Conservation (phyloP, 2,329 filamentous ascomycete species). For the Talaromyces amestolkiae region DNA sequence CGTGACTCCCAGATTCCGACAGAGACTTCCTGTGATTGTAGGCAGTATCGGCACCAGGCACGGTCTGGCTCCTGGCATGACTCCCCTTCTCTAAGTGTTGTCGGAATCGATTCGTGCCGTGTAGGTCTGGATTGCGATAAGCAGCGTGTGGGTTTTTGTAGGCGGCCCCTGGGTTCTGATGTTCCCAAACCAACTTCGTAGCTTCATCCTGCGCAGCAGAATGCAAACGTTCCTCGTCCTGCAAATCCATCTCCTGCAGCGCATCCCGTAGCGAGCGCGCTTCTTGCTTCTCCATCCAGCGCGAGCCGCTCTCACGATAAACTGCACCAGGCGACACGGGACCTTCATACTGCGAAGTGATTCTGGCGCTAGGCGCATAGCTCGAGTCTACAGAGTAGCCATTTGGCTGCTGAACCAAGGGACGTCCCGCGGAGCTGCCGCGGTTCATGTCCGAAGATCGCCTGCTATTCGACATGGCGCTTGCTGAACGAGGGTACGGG, state of each 20-base stretch:
- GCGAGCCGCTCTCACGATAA: slow-evolving; percentile 55
- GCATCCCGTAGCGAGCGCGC: slow-evolving; percentile 56
- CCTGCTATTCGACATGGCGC: slow-evolving; percentile 42
- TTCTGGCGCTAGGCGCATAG: slow-evolving; percentile 37
- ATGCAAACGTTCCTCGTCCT: slow-evolving; percentile 55
- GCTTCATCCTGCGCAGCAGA: slow-evolving; percentile 61
- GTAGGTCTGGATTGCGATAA: slow-evolving; percentile 46
- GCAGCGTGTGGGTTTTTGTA: slow-evolving; percentile 49
- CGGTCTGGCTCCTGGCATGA: slow-evolving; percentile 45
- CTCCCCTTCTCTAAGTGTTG: slow-evolving; percentile 46
- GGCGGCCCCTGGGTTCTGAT: slow-evolving; percentile 54
- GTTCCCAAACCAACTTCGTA: slow-evolving; percentile 63
- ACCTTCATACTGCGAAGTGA: slow-evolving; percentile 28
- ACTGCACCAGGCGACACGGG: slow-evolving; percentile 39
- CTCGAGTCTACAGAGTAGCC: slow-evolving; percentile 33
- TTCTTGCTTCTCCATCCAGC: slow-evolving; percentile 60
- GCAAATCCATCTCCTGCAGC: slow-evolving; percentile 58
- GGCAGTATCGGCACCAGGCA: background rate
- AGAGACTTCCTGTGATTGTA: slow-evolving; percentile 13
- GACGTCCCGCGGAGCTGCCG: slow-evolving; percentile 32
- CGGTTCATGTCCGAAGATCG: slow-evolving; percentile 30
- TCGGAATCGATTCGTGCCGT: slow-evolving; percentile 34
- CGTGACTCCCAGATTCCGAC: slow-evolving; percentile 22
- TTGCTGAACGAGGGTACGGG: slow-evolving; percentile 37
- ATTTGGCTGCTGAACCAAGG: slow-evolving; percentile 40